phyloP scores from a whole-genome alignment of 805 yeast genomes.

The Cyberlindnera sargentensis region DNA sequence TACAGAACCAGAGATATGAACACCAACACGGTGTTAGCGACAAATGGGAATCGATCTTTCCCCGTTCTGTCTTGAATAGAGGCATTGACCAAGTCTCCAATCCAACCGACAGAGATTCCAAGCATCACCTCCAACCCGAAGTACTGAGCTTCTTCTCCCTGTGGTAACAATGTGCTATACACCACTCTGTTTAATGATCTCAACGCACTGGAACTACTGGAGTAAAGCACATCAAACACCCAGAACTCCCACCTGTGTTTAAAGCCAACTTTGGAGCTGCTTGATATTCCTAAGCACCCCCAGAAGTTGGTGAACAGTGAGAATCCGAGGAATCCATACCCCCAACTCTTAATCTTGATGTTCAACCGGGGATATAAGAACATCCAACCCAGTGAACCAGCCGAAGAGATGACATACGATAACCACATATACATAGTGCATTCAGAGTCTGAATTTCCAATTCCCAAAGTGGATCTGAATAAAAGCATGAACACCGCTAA shows the following conservation, averaged over 20 bases:
- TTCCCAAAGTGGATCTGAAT: constrained; percentile 33
- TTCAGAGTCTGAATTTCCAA: constrained; percentile 32
- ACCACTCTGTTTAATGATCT: constrained; percentile 31
- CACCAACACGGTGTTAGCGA: constrained; percentile 30
- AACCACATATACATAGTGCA: constrained; percentile 33
- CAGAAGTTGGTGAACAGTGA: constrained; percentile 31
- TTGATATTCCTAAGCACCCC: constrained; percentile 32
- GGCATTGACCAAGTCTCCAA: constrained; percentile 32
- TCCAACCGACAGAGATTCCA: constrained; percentile 37
- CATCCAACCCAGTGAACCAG: constrained; percentile 35
- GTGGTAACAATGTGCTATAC: constrained; percentile 32
- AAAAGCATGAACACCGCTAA: constrained; percentile 29
- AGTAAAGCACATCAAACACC: constrained; percentile 32
- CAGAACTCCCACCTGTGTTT: constrained; percentile 38
- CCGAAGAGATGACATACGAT: constrained; percentile 28
- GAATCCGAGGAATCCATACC: constrained; percentile 27
- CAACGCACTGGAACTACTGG: constrained; percentile 29
- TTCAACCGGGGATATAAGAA: constrained; percentile 23
- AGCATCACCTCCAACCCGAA: constrained; percentile 36
- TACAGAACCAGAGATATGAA: constrained; percentile 23
- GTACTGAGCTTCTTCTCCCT: constrained; percentile 36
- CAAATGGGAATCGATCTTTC: constrained; percentile 31
- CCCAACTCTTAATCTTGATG: constrained; percentile 30
- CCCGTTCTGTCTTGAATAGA: constrained; percentile 33
- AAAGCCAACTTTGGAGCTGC: constrained; percentile 27